Evolutionary conservation across 495 filamentous ascomycete genomes (phyloP).

Genomic region (Neurospora sublineolata): DNA sequence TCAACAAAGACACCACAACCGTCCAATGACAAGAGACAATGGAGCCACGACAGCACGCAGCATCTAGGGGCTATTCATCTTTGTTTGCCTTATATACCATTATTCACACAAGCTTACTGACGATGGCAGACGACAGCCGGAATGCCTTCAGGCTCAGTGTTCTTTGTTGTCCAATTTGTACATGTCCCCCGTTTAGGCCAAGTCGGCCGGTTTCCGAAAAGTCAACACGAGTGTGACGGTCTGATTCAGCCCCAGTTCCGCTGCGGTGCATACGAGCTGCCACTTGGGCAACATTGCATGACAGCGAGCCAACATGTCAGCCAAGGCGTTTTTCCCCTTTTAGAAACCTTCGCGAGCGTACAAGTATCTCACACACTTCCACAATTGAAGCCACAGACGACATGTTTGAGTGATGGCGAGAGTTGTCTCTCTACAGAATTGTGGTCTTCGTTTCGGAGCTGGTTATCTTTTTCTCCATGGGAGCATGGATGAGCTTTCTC

Average conservation of each 20-base stretch:
- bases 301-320: neutral
- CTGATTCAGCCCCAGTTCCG: neutral
- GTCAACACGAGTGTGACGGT: neutral
- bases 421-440: neutral
- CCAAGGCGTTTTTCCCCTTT: neutral
- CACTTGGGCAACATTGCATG: neutral
- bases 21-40: too few species aligned
- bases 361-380: neutral
- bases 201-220: neutral
- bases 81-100: neutral
- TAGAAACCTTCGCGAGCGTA: neutral
- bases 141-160: neutral
- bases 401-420: neutral
- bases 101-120: neutral
- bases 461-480: neutral
- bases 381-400: neutral
- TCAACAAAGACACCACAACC: neutral
- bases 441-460: neutral
- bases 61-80: neutral
- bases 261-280: neutral
- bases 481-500: neutral
- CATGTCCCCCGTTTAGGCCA: neutral
- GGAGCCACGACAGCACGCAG: neutral
- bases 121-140: neutral
- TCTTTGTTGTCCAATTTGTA: neutral